Base-by-base conservation (phyloP, 2,329 filamentous ascomycete species). In the Neonectria ditissima region DNA sequence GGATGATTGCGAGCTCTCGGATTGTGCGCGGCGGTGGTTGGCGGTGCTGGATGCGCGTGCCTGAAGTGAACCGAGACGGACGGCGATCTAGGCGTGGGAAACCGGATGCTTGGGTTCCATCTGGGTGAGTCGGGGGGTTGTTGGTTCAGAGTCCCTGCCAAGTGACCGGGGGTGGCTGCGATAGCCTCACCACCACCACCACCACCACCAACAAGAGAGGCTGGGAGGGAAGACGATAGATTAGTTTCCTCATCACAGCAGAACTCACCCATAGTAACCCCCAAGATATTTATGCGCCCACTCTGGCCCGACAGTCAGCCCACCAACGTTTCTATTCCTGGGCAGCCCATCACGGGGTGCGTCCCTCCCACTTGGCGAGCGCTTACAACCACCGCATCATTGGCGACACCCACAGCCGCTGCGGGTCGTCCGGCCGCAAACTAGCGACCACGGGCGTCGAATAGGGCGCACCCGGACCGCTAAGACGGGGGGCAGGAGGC, bases 351-450 rank as follows among this genome's bases (percentile, higher is more conserved):
- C 39, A 22, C 48, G 48, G 56, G 56, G 48, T 43, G 48, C 41
- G 26, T 47, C 48, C 47, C 32, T 9, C 26, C 10, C n/a, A n/a
- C n/a, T 9, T 4, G 22, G 34, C 41, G 41, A 10, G 56, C 56
- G 56, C 56, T 59, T 59, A 59, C 20, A 45, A 41, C 48, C 48
- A 30, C 22, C 2, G 30, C 56, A 5, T n/a, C 48, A 59, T 59
- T 59, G 56, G 56, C 53, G 48, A 14, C 32, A 5, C 5, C 11
- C 39, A 39, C 20, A 20, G 24, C 26, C 13, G 28, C 28, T 16
- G 56, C 56, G 48, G 55, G 55, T 51, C 55, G 22, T 24, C 16
- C 30, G 44, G 22, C 55, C 39, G 32, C 55, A 32, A 44, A n/a
- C 37, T 37, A 52, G 39, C 56, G 47, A 26, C 41, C 47, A n/a